phyloP scores from a whole-genome alignment of 129 eudicot genomes.

The Pittosporum tobira region DNA sequence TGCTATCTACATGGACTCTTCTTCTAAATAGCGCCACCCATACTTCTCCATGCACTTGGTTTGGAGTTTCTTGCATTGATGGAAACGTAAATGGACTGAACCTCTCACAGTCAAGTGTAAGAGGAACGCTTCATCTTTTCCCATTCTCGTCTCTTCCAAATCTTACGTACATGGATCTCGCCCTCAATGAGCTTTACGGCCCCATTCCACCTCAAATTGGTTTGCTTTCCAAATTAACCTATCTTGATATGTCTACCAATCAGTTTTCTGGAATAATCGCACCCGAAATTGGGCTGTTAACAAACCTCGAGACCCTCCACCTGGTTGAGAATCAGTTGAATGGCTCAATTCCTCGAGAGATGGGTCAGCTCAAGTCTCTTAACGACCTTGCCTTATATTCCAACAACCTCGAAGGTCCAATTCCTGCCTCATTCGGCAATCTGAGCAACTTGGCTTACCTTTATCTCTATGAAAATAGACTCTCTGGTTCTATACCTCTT shows the following conservation, averaged over 20 bases:
- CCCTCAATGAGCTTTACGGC: neutral
- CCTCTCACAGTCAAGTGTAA: neutral
- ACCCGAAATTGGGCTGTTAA: constrained; percentile 20
- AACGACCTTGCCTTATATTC: neutral
- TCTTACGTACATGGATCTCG: neutral
- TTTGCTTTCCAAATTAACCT: too few relatives aligned
- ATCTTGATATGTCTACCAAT: too few relatives aligned
- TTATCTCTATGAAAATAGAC: too few relatives aligned
- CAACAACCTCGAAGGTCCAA: neutral
- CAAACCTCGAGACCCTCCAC: constrained; percentile 12
- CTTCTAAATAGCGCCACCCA: too few relatives aligned
- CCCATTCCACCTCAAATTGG: constrained; percentile 8
- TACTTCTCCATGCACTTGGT: too few relatives aligned
- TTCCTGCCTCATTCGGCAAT: neutral
- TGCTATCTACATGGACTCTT: too few relatives aligned
- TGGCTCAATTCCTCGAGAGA: neutral
- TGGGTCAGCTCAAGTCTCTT: neutral
- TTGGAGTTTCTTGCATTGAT: too few relatives aligned
- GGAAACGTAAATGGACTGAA: neutral
- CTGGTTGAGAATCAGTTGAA: too few relatives aligned
- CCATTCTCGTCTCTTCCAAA: neutral
- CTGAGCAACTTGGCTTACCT: neutral
- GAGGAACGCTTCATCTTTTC: neutral
- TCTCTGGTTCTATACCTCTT: constrained; percentile 16
- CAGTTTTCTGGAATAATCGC: constrained; percentile 28